Evolutionary conservation across 768 basidiomycete genomes (phyloP), one percentile per base, ranked within the genome.

Genomic region (Astraeus odoratus): DNA sequence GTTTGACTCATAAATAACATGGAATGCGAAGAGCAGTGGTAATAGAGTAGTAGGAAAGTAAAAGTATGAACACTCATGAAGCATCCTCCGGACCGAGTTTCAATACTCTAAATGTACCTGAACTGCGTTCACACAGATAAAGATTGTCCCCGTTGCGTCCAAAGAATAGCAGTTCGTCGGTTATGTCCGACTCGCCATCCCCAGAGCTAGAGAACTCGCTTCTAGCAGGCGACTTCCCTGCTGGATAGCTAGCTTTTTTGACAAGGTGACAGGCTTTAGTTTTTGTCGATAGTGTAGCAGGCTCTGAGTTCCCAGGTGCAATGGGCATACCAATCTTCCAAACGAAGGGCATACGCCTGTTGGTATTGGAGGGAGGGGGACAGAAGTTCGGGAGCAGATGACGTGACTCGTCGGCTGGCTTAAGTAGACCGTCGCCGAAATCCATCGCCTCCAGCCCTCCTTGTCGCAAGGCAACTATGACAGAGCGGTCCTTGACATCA

Each of bases 371-470:
- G 10, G 71, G 62, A 6, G 80, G 70, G 8, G 85, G 75, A 37
- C 73, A 69, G 57, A 86, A 92, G 50, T 83, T 70, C 1, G 89
- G 89, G n/a, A 90, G 55, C 7, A 67, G 61, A 3, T 77, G 78
- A 39, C 89, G 77, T 5, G 88, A 91, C 52, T 81, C 78, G 56
- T 92, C 89, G 0, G 81, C 89, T 20, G 89, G 89, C 44, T 73
- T 78, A 43, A 91, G 69, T 33, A 92, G 64, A 4, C 87, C 89
- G 58, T 92, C 89, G 22, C 79, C 73, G 26, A 91, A 69, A 54
- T 90, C 84, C 24, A 89, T 80, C 1, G 76, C 88, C 56, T 92
- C 89, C 29, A 92, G 63, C 3, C 90, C 89, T 25, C 88, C 87
- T 61, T 87, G 87, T 18, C 89, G 81, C 78, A 92, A 77, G 13